Conservation (phyloP, 2,329 filamentous ascomycete species). For the Fusarium sp. region DNA sequence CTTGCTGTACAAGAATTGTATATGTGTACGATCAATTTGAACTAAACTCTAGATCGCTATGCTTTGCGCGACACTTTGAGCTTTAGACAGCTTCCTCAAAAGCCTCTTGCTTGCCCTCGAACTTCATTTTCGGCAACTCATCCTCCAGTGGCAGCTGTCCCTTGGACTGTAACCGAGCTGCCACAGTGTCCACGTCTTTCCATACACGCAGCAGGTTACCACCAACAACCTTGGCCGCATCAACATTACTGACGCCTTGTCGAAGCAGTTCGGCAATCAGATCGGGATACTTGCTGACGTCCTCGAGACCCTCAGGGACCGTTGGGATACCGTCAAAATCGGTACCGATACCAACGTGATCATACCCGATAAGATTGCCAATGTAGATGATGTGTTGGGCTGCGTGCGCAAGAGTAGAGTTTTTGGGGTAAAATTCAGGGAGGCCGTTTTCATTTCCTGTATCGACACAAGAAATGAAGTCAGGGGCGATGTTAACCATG, state of each 20-base stretch:
- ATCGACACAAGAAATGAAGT: constrained; percentile 82
- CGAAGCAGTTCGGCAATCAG: constrained; percentile 80
- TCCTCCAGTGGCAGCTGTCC: constrained; percentile 69
- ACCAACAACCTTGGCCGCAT: constrained; percentile 82
- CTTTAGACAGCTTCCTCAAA: constrained; percentile 12
- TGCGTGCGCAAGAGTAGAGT: constrained; percentile 82
- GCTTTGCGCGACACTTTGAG: constrained; percentile 1
- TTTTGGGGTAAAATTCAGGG: constrained; percentile 74
- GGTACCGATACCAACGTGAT: constrained; percentile 88
- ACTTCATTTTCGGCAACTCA: constrained; percentile 50
- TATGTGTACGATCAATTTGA: constrained; percentile 50
- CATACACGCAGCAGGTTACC: constrained; percentile 88
- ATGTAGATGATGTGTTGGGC: constrained; percentile 86
- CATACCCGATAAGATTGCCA: constrained; percentile 84
- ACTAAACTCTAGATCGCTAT: constrained; percentile 25
- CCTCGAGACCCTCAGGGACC: constrained; percentile 81
- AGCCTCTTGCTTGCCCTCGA: constrained; percentile 20
- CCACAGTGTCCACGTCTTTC: constrained; percentile 81
- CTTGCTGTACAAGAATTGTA: constrained; percentile 51
- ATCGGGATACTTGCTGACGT: constrained; percentile 86
- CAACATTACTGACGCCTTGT: constrained; percentile 78
- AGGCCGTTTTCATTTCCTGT: constrained; percentile 71
- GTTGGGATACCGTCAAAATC: constrained; percentile 85
- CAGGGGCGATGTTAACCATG: constrained; percentile 90
- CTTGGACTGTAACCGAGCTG: constrained; percentile 71